Conservation (phyloP, 1,139 yeast species). For the Sugiyamaella pinicola region DNA sequence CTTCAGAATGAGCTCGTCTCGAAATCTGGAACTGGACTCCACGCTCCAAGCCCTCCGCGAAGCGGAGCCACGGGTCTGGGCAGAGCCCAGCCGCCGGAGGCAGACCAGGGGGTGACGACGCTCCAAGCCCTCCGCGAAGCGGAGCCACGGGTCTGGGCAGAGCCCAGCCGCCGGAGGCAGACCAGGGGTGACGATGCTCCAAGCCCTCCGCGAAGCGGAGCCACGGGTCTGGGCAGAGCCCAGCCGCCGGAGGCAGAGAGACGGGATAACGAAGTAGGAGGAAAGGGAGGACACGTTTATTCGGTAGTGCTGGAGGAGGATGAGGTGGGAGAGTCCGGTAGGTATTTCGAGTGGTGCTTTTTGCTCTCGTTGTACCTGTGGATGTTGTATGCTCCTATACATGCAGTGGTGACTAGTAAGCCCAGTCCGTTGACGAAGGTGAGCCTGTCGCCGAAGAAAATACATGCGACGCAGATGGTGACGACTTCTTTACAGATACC, state of each 20-base stretch:
- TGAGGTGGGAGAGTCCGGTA: too few species aligned
- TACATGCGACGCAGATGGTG: slow-evolving; percentile 70
- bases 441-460: slow-evolving; percentile 74
- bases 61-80: slow-evolving; percentile 18
- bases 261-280: neutral
- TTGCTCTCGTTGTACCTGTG: slow-evolving; percentile 16
- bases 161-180: neutral
- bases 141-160: neutral
- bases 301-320: too few species aligned
- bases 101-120: neutral
- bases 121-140: neutral
- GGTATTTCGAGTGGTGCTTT: slow-evolving; percentile 1
- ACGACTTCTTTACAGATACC: slow-evolving; percentile 91
- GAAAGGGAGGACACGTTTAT: neutral
- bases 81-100: slow-evolving; percentile 2
- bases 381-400: slow-evolving; percentile 76
- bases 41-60: neutral
- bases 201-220: too few species aligned
- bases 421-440: slow-evolving; percentile 74
- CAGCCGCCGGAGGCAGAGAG: too few species aligned
- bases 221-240: too few species aligned
- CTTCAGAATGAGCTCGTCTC: too few species aligned
- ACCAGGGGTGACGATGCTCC: too few species aligned
- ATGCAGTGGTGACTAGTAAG: slow-evolving; percentile 68
- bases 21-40: too few species aligned